Percentiles rank a stretch among this genome's conserved stretches.
These are phyloP conservation scores for Syzygium grande DNA, from an alignment of 345 rosid species.

Conservation along the genomic window DNA sequence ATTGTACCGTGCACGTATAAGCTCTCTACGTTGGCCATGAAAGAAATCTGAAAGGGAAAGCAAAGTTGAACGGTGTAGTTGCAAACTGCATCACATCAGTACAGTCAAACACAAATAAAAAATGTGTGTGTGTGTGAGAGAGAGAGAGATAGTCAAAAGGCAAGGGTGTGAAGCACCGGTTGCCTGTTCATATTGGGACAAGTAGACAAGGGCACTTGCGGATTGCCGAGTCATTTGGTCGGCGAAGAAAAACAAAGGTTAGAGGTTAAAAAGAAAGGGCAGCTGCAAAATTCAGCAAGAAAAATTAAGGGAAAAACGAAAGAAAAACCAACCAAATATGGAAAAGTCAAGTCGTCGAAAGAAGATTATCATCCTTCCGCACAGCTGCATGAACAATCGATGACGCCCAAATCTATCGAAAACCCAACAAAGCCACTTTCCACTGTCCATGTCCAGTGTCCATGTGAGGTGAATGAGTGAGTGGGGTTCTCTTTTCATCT, in stretches of 20 bases:
- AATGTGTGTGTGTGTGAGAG: not conserved
- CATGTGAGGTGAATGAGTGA: slow-evolving; percentile 26
- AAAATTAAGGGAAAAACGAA: not conserved
- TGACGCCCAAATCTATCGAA: not conserved
- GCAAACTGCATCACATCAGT: not conserved
- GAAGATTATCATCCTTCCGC: not conserved
- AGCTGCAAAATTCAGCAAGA: not conserved
- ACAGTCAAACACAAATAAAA: not conserved
- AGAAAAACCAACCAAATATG: not conserved
- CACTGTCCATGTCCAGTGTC: slow-evolving; percentile 1
- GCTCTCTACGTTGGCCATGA: not conserved
- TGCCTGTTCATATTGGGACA: slow-evolving; percentile 60
- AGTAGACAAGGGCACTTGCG: slow-evolving; percentile 22
- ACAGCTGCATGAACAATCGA: not conserved
- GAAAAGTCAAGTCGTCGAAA: not conserved
- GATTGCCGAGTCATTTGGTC: slow-evolving; percentile 42
- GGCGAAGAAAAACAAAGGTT: slow-evolving; percentile 12
- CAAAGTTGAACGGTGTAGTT: not conserved
- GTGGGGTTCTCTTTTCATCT: not conserved
- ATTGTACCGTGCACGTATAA: not conserved
- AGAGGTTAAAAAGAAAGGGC: not conserved
- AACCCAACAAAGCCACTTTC: slow-evolving; percentile 4
- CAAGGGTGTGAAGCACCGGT: slow-evolving; percentile 15
- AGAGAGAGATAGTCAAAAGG: slow-evolving; percentile 9
- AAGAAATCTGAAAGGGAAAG: not conserved